Percentiles rank a stretch among this genome's conserved stretches.
These are phyloP conservation scores for Terfezia claveryi DNA, from an alignment of 495 filamentous ascomycete genomes.

Conservation along the genomic window DNA sequence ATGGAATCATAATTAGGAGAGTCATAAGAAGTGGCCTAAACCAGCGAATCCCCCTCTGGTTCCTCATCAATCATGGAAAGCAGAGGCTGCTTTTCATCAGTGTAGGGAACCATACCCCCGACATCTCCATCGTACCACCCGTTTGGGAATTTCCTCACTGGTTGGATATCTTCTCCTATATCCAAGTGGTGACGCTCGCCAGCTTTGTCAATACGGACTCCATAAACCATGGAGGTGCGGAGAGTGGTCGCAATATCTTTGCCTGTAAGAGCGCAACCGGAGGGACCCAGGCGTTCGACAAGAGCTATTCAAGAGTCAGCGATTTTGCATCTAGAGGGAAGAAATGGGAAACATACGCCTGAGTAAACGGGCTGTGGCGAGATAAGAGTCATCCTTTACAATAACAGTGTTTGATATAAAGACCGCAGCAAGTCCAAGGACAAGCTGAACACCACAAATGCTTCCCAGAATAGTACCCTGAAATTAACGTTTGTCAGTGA, in stretches of 20 bases:
- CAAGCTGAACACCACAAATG: slow-evolving; percentile 9
- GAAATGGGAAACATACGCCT: slow-evolving; percentile 5
- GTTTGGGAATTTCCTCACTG: slow-evolving; percentile 7
- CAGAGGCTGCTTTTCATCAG: background rate
- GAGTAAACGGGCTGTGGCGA: slow-evolving; percentile 13
- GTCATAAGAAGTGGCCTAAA: no score
- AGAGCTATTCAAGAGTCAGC: slow-evolving; percentile 5
- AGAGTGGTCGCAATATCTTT: slow-evolving; percentile 10
- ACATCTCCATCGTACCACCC: slow-evolving; percentile 11
- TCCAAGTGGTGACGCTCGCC: slow-evolving; percentile 11
- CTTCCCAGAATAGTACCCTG: slow-evolving; percentile 7
- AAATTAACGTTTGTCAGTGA: no score
- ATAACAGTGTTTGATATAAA: slow-evolving; percentile 12
- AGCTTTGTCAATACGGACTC: slow-evolving; percentile 1
- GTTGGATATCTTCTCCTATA: slow-evolving; percentile 11
- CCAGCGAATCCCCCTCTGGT: no score
- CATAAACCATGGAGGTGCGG: slow-evolving; percentile 8
- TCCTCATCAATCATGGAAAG: no score
- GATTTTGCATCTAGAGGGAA: background rate
- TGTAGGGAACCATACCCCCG: background rate
- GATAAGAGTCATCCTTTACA: slow-evolving; percentile 18
- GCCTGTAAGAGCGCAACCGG: slow-evolving; percentile 12
- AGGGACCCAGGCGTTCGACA: slow-evolving; percentile 13
- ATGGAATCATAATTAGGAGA: no score
- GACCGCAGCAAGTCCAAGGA: slow-evolving; percentile 9